Evolutionary conservation across 108 stramenopile genomes (phyloP).

Genomic region (Hondaea fermentalgiana): DNA sequence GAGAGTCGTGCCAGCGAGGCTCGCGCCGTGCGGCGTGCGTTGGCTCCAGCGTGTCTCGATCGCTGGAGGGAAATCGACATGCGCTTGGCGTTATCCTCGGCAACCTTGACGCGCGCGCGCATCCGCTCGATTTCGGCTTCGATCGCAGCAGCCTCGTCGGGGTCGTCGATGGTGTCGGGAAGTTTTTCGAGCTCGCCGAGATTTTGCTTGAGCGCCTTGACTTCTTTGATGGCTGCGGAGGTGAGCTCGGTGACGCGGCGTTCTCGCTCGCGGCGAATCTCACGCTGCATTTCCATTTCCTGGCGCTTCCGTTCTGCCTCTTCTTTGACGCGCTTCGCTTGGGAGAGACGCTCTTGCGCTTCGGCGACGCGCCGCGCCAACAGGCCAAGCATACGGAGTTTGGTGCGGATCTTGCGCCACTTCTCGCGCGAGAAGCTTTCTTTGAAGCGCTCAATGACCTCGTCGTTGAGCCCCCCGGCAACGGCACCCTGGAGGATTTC

Average conservation of each 20-base stretch:
- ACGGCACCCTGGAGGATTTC: slow-evolving; percentile 45
- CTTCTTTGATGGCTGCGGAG: not conserved
- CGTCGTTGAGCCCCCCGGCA: not conserved
- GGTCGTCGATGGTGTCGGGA: not conserved
- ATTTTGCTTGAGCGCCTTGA: not conserved
- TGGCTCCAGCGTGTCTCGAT: not conserved
- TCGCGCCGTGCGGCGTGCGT: not conserved
- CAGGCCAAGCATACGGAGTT: not conserved
- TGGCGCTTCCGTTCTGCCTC: not conserved
- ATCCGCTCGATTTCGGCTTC: not conserved
- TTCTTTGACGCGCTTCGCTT: not conserved
- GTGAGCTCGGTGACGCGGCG: not conserved
- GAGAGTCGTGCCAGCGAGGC: not conserved
- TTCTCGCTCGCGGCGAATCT: not conserved
- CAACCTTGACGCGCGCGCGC: not conserved
- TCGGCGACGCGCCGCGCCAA: not conserved
- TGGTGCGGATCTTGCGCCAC: not conserved
- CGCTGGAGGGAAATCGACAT: not conserved
- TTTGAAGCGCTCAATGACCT: not conserved
- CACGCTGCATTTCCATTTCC: not conserved
- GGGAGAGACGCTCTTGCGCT: not conserved
- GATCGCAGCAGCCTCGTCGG: not conserved
- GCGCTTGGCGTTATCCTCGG: not conserved
- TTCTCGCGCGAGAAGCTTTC: not conserved
- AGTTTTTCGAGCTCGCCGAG: not conserved